Conservation (phyloP, 805 yeast species). For the Sugiyamaella smithiae region DNA sequence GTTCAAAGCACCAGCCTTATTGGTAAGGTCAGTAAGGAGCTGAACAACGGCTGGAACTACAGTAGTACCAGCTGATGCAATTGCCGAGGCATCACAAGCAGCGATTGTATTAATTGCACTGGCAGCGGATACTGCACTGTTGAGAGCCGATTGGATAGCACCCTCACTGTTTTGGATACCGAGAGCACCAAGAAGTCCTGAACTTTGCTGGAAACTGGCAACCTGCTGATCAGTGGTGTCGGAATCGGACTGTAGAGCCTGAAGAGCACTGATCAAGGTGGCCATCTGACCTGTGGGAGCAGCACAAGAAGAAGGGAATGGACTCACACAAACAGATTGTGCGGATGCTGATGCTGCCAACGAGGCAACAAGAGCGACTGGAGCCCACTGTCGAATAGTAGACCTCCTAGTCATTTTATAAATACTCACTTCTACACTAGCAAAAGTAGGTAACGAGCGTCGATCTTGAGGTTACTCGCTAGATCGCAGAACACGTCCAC, state of each 20-base stretch:
- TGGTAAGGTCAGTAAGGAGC: slow-evolving; percentile 24
- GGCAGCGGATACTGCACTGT: slow-evolving; percentile 13
- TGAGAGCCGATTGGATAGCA: slow-evolving; percentile 23
- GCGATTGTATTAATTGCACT: slow-evolving; percentile 16
- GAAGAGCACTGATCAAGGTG: slow-evolving; percentile 16
- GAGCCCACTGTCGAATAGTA: background rate
- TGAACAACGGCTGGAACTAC: slow-evolving; percentile 13
- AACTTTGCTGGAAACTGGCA: slow-evolving; percentile 8
- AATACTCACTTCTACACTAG: background rate
- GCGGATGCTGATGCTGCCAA: background rate
- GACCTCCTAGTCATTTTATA: background rate
- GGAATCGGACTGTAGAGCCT: slow-evolving; percentile 14
- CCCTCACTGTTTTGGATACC: slow-evolving; percentile 29
- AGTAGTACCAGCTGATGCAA: background rate
- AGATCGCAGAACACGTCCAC: no score
- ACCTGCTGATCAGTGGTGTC: slow-evolving; percentile 13
- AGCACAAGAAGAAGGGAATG: slow-evolving; percentile 3
- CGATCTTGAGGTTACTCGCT: no score
- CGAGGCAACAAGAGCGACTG: background rate
- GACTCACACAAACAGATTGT: background rate
- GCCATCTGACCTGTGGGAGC: slow-evolving; percentile 16
- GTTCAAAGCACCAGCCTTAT: slow-evolving; percentile 28
- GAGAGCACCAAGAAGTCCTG: slow-evolving; percentile 31
- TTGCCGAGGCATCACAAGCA: slow-evolving; percentile 11
- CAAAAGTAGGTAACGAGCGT: background rate